phyloP scores from a whole-genome alignment of 768 basidiomycete species.

The Tubosaeta sp. region DNA sequence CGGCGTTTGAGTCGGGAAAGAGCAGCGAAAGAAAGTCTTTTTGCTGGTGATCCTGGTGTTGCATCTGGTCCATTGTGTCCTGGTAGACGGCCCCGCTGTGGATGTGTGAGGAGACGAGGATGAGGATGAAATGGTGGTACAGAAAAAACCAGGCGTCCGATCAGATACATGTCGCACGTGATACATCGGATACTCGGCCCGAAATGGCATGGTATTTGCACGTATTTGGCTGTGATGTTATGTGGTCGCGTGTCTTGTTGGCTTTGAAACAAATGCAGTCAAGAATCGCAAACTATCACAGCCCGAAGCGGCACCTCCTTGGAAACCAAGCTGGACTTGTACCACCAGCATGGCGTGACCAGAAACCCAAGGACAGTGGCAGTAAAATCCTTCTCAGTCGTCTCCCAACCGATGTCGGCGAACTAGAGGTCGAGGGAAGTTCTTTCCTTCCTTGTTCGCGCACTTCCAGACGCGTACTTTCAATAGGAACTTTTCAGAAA shows the following conservation, averaged over 20 bases:
- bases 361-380: slow-evolving; percentile 39
- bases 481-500: slow-evolving; percentile 70
- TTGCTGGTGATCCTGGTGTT: slow-evolving; percentile 28
- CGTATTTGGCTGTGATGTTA: slow-evolving; percentile 5
- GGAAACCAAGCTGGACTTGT: slow-evolving; percentile 54
- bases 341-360: slow-evolving; percentile 58
- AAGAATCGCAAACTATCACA: slow-evolving; percentile 47
- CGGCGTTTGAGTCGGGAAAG: slow-evolving; percentile 28
- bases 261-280: slow-evolving; percentile 1
- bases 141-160: slow-evolving; percentile 9
- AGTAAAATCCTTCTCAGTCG: slow-evolving; percentile 67
- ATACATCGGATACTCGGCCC: slow-evolving; percentile 5
- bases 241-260: not conserved
- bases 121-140: slow-evolving; percentile 3
- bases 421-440: slow-evolving; percentile 64
- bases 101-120: not conserved
- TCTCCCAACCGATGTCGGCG: slow-evolving; percentile 64
- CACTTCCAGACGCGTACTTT: slow-evolving; percentile 6
- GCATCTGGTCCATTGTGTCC: slow-evolving; percentile 21
- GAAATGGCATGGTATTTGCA: slow-evolving; percentile 2
- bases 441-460: not conserved
- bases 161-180: slow-evolving; percentile 9
- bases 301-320: slow-evolving; percentile 50
- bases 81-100: not conserved
- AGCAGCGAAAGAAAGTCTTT: slow-evolving; percentile 35